These are phyloP conservation scores for Craspedostauros australis DNA, from an alignment of 108 stramenopile genomes.

Conservation along the genomic window DNA sequence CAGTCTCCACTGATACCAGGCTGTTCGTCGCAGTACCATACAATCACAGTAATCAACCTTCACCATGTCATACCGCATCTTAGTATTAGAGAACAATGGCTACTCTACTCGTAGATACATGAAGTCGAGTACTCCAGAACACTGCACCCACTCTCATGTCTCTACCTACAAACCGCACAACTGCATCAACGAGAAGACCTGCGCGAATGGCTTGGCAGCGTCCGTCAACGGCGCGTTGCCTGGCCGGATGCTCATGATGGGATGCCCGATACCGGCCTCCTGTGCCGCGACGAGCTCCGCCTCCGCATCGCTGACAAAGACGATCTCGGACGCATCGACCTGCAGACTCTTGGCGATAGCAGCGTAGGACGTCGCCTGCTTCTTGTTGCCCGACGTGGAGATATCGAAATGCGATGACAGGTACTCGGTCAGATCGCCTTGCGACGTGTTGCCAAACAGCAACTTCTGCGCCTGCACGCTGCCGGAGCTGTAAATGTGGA, in stretches of 20 bases:
- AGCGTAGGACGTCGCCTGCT: conserved; percentile 51
- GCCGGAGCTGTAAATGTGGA: conserved; percentile 89
- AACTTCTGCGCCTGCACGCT: conserved; percentile 82
- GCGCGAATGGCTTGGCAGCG: conserved; percentile 37
- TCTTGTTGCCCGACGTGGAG: conserved; percentile 71
- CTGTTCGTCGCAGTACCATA: no score
- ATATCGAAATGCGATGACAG: conserved; percentile 88
- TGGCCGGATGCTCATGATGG: conserved; percentile 72
- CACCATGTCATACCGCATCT: no score
- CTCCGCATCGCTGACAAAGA: conserved; percentile 83
- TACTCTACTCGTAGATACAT: no score
- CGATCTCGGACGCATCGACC: conserved; percentile 56
- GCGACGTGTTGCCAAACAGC: conserved; percentile 62
- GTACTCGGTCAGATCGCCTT: conserved; percentile 68
- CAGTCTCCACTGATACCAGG: no score
- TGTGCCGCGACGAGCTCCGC: conserved; percentile 78
- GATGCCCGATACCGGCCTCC: conserved; percentile 65
- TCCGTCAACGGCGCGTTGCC: conserved; percentile 77
- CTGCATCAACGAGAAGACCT: conserved; percentile 64
- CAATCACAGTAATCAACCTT: no score
- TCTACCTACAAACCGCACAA: conserved; percentile 60
- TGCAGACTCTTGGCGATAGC: conserved; percentile 66
- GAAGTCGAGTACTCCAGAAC: no score
- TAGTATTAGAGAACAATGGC: no score
- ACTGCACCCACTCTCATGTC: no score